Conservation (phyloP, 257 asterid genomes). For the Nyctanthes arbortristis region DNA sequence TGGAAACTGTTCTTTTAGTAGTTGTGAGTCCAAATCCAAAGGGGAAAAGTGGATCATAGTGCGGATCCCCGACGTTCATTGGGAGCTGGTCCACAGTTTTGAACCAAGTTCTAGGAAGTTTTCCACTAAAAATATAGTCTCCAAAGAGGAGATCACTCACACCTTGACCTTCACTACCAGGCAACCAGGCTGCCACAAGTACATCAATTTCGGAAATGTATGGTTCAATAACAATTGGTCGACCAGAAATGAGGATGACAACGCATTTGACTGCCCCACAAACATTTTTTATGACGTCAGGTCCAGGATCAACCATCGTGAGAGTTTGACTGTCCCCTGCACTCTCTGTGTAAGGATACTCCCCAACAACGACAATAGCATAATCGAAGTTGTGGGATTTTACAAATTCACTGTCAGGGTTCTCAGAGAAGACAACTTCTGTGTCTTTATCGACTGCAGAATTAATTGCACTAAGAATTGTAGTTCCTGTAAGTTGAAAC, state of each 20-base stretch:
- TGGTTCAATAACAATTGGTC: slow-evolving; percentile 71
- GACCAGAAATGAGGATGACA: slow-evolving; percentile 67
- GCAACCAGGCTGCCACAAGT: slow-evolving; percentile 88
- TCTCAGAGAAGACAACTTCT: slow-evolving; percentile 56
- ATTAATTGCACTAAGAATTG: slow-evolving; percentile 68
- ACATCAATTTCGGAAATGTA: slow-evolving; percentile 60
- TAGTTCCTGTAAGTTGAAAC: slow-evolving; percentile 59
- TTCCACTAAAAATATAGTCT: slow-evolving; percentile 65
- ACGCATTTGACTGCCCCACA: slow-evolving; percentile 62
- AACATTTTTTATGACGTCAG: slow-evolving; percentile 59
- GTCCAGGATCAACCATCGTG: slow-evolving; percentile 71
- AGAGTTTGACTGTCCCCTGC: slow-evolving; percentile 77
- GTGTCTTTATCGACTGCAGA: slow-evolving; percentile 64
- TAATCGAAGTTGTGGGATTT: slow-evolving; percentile 62
- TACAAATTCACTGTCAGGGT: slow-evolving; percentile 52
- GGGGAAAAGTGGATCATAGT: slow-evolving; percentile 77
- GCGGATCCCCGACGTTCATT: slow-evolving; percentile 66
- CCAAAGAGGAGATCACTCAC: slow-evolving; percentile 85
- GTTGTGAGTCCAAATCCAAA: slow-evolving; percentile 70
- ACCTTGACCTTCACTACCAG: slow-evolving; percentile 88
- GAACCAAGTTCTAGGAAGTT: slow-evolving; percentile 79
- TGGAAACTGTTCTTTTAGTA: slow-evolving; percentile 41
- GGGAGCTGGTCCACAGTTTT: slow-evolving; percentile 80
- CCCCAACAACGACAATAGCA: slow-evolving; percentile 80
- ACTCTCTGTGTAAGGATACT: slow-evolving; percentile 71